Conservation (phyloP, 2,329 filamentous ascomycete genomes). For the Ophiobolus disseminans region DNA sequence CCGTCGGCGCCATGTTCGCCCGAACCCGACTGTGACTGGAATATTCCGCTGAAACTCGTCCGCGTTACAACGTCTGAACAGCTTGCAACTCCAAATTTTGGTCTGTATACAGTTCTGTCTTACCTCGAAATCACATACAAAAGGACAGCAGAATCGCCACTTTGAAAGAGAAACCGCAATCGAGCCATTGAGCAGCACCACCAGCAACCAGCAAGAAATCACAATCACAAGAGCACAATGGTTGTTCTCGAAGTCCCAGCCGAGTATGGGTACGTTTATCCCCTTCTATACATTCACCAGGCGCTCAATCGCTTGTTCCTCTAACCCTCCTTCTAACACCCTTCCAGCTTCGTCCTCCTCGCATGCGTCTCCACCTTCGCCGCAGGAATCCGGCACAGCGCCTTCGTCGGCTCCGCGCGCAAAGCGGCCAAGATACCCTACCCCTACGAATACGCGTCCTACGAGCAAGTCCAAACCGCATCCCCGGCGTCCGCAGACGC, state of each 20-base stretch:
- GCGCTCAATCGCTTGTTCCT: neutral
- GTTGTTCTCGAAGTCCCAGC: constrained; percentile 32
- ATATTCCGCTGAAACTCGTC: constrained; percentile 38
- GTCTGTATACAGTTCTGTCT: neutral
- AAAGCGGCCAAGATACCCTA: constrained; percentile 62
- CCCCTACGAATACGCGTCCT: constrained; percentile 65
- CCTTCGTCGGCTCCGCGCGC: constrained; percentile 56
- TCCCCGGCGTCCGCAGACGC: constrained; percentile 50
- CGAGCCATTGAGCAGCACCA: neutral
- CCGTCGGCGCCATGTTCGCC: constrained; percentile 22
- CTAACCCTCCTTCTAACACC: neutral
- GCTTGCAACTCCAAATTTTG: neutral
- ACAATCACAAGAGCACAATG: constrained; percentile 21
- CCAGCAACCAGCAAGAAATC: neutral
- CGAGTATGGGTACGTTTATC: constrained; percentile 40
- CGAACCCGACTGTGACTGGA: constrained; percentile 7
- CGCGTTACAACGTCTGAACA: constrained; percentile 9
- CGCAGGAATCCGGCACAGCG: constrained; percentile 60
- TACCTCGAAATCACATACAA: neutral
- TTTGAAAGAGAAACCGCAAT: neutral
- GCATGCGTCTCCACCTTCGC: constrained; percentile 63
- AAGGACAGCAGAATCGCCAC: neutral
- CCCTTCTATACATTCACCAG: neutral
- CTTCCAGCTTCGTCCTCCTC: constrained; percentile 61
- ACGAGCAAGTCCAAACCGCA: constrained; percentile 58